A percentile compares a stretch with the other conserved stretches of the same genome.
phyloP scores from a whole-genome alignment of 1,284 basidiomycete species.

The Naganishia sp. region DNA sequence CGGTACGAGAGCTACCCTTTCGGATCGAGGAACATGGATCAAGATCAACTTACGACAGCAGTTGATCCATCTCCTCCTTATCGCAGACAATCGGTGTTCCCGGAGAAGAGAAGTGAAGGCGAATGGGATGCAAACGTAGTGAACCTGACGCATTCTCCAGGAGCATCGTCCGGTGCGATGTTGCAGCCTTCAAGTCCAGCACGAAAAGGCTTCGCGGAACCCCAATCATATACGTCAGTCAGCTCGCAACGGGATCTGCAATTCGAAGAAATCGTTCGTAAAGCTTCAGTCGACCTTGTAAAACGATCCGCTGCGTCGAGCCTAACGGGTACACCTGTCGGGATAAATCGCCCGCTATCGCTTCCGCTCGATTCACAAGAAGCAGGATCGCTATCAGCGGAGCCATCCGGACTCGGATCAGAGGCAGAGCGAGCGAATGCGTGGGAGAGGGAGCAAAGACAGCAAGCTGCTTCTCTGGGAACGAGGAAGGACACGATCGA shows the following conservation, averaged over 20 bases:
- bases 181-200: background rate
- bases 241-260: conserved; percentile 17
- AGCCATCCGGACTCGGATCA: background rate
- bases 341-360: background rate
- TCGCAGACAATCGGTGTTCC: conserved; percentile 13
- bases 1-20: conserved; percentile 28
- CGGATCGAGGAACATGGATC: conserved; percentile 5
- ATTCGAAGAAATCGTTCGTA: conserved; percentile 21
- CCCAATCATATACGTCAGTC: background rate
- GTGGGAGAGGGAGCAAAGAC: conserved; percentile 7
- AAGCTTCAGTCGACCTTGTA: conserved; percentile 16
- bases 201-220: background rate
- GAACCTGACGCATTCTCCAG: background rate
- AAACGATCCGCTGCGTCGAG: conserved; percentile 17
- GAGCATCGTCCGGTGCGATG: background rate
- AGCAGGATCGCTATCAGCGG: background rate
- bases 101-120: background rate
- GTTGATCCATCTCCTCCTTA: background rate
- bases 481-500: no score
- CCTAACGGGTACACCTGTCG: conserved; percentile 12
- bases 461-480: background rate
- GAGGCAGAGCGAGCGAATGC: conserved; percentile 14
- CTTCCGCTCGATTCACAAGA: background rate
- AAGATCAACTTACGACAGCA: background rate
- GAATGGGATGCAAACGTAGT: background rate